Base-by-base conservation (phyloP, 1,284 basidiomycete species). In the Cryptococcus deneoformans region DNA sequence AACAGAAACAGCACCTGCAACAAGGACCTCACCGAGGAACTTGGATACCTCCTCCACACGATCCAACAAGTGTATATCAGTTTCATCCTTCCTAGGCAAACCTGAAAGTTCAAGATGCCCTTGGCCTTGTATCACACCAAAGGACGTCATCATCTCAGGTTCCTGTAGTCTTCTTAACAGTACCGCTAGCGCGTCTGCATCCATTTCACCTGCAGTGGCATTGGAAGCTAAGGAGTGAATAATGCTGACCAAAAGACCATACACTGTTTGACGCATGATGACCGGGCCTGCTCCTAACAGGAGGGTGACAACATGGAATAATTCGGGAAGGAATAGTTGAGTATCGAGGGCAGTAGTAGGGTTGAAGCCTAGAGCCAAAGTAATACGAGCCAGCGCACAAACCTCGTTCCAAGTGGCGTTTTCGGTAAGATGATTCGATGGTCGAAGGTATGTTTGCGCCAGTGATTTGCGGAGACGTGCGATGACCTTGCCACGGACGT, bases 321-420 rank as follows among this genome's bases (percentile, higher is more conserved):
- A 81, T 71, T 95, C 91, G 0, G 92, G 88, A 5, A 92, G 82
- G 71, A 87, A 92, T 35, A 92, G 79, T 66, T 90, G 88, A 52
- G 85, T 85, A 62, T 87, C 85, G 16, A 82, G 79, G 2, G 83
- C 79, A 38, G 86, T 82, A 47, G 82, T 83, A 0, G 84, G 82
- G 51, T 86, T 84, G 65, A 89, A 87, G 45, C 86, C 84, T 16
- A 89, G 84, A 7, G 87, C 82, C 14, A 89, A 81, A 47, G 84
- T 81, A 39, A 94, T 82, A 12, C 90, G 85, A 39, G 88, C 81
- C 38, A 93, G 79, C 1, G 87, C 87, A 3, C 88, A 86, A 10
- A 94, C 88, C 71, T 94, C 91, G 60, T 83, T 85, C 89, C 90
- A 94, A 59, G 87, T 85, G 1, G 83, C 76, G 72, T 89, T 89